Percentiles rank a stretch among this genome's conserved stretches.
Conservation (phyloP, 2,329 filamentous ascomycete genomes). For the Amesomyces nigricolor region DNA sequence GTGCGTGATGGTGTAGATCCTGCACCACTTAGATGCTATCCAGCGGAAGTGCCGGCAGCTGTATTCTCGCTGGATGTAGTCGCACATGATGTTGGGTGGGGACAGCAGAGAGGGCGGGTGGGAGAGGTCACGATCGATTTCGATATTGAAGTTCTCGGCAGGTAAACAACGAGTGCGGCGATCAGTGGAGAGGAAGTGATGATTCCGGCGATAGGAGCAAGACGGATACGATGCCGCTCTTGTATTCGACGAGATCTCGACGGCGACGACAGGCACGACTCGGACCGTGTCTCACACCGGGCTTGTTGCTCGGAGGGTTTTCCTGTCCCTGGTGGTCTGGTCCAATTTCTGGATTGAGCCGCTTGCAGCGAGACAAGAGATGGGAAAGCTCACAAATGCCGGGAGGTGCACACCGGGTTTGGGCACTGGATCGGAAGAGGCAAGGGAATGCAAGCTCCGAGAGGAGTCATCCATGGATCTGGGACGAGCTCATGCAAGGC, state of each 20-base stretch:
- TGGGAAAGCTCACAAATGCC: neutral
- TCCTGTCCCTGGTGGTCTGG: neutral
- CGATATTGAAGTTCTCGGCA: neutral
- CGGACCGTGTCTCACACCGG: neutral
- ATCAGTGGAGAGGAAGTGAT: neutral
- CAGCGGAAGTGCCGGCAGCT: constrained; percentile 29
- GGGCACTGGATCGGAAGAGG: neutral
- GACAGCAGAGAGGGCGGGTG: neutral
- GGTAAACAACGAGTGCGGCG: neutral
- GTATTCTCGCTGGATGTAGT: constrained; percentile 35
- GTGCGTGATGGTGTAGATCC: constrained; percentile 25
- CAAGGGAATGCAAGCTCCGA: neutral
- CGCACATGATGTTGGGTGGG: constrained; percentile 27
- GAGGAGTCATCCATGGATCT: neutral
- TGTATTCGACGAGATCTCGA: neutral
- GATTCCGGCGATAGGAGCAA: neutral
- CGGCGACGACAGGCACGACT: neutral
- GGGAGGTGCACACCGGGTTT: neutral
- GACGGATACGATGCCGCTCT: neutral
- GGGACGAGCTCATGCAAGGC: neutral
- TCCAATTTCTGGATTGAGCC: constrained; percentile 7
- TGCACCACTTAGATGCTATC: constrained; percentile 30
- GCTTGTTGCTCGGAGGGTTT: neutral
- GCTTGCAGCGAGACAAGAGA: constrained; percentile 1
- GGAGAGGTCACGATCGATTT: neutral